A percentile compares a stretch with the other conserved stretches of the same genome.
phyloP scores from a whole-genome alignment of 192 early-diverging fungal genomes.

The Borealophlyctis nickersoniae region DNA sequence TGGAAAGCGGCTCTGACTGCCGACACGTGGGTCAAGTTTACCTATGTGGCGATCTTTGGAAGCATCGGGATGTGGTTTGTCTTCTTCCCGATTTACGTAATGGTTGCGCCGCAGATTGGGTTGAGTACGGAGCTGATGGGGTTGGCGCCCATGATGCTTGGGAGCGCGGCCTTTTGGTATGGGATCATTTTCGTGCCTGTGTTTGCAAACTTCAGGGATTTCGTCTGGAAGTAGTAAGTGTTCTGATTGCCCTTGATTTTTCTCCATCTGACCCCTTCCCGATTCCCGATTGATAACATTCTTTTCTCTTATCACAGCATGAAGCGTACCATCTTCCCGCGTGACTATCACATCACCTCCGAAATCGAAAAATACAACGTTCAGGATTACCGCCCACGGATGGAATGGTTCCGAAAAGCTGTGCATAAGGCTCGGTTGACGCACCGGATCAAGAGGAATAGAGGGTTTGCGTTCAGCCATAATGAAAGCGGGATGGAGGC shows the following conservation, averaged over 20 bases:
- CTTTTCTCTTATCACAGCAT: constrained; percentile 43
- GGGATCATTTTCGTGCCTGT: constrained; percentile 81
- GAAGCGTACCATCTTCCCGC: constrained; percentile 75
- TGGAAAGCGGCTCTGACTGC: constrained; percentile 88
- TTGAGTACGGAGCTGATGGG: constrained; percentile 48
- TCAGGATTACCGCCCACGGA: constrained; percentile 94
- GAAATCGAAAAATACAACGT: constrained; percentile 99
- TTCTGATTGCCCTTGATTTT: constrained; percentile 12
- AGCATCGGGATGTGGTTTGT: constrained; percentile 87
- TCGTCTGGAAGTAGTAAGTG: constrained; percentile 91
- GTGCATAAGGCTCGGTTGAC: constrained; percentile 92
- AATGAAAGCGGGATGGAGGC: constrained; percentile 90
- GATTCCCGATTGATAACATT: not conserved
- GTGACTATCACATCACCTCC: constrained; percentile 93
- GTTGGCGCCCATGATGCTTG: constrained; percentile 37
- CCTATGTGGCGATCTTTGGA: constrained; percentile 85
- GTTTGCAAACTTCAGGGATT: constrained; percentile 83
- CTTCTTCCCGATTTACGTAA: constrained; percentile 79
- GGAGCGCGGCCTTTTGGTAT: constrained; percentile 73
- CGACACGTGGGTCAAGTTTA: constrained; percentile 94
- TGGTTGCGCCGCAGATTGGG: constrained; percentile 62
- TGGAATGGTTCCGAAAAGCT: constrained; percentile 98
- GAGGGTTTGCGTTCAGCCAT: constrained; percentile 98
- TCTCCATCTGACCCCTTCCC: not conserved
- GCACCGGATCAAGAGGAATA: constrained; percentile 86